These are phyloP conservation scores for Yamadazyma taylorii DNA, from an alignment of 1,139 yeast genomes.

Conservation along the genomic window DNA sequence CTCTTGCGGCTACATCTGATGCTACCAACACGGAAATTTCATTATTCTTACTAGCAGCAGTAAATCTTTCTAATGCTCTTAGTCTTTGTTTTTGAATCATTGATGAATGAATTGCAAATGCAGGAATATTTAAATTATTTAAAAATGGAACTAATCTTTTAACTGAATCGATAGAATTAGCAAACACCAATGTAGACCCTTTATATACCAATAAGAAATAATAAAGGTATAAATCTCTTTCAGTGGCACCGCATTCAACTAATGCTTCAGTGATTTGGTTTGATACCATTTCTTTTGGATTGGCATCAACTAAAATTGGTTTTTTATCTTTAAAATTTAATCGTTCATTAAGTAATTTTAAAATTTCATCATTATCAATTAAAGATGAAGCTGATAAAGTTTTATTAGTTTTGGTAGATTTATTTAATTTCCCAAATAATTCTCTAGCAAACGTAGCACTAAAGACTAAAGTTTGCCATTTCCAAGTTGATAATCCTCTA, in stretches of 20 bases:
- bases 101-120: slow-evolving; percentile 86
- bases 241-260: slow-evolving; percentile 88
- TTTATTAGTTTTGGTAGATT: slow-evolving; percentile 30
- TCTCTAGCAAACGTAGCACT: slow-evolving; percentile 92
- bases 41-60: slow-evolving; percentile 48
- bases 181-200: slow-evolving; percentile 87
- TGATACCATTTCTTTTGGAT: slow-evolving; percentile 82
- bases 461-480: slow-evolving; percentile 90
- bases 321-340: slow-evolving; percentile 57
- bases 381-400: too few relatives aligned
- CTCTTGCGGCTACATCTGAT: slow-evolving; percentile 98
- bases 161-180: slow-evolving; percentile 92
- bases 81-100: slow-evolving; percentile 95
- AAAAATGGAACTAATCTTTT: slow-evolving; percentile 79
- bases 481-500: slow-evolving; percentile 31
- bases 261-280: slow-evolving; percentile 78
- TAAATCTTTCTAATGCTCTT: slow-evolving; percentile 75
- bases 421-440: slow-evolving; percentile 68
- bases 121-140: slow-evolving; percentile 65
- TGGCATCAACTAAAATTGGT: slow-evolving; percentile 76
- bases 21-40: slow-evolving; percentile 79
- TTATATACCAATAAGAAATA: slow-evolving; percentile 86
- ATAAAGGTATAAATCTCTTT: slow-evolving; percentile 86
- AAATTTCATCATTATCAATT: slow-evolving; percentile 51
- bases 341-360: slow-evolving; percentile 56